Conservation (phyloP, 352 stramenopile genomes). For the Globisporangium radiosum region DNA sequence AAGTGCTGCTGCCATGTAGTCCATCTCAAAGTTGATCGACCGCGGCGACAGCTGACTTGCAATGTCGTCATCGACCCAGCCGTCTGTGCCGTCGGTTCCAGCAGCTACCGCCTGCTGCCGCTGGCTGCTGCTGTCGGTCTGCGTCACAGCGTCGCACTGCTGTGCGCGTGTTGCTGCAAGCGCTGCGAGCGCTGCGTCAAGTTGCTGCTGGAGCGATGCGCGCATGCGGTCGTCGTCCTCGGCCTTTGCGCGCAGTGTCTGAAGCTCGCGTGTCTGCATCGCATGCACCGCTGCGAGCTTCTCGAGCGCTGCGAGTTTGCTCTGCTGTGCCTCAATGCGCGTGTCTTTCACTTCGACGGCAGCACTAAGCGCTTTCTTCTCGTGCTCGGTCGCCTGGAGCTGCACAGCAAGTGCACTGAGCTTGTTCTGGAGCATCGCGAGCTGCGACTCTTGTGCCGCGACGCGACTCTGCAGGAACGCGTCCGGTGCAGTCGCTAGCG, state of each 20-base stretch:
- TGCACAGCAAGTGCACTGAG: conserved; percentile 54
- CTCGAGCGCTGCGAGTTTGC: conserved; percentile 59
- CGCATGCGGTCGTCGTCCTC: conserved; percentile 44
- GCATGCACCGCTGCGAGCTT: conserved; percentile 44
- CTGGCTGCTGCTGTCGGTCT: conserved; percentile 36
- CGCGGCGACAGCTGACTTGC: conserved; percentile 24
- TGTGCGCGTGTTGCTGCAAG: conserved; percentile 8
- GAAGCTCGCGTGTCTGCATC: conserved; percentile 39
- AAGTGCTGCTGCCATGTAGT: conserved; percentile 19
- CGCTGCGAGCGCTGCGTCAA: conserved; percentile 16
- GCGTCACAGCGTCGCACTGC: conserved; percentile 22
- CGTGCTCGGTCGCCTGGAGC: conserved; percentile 54
- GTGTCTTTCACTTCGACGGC: conserved; percentile 71
- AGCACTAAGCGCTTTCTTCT: conserved; percentile 46
- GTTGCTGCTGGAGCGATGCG: conserved; percentile 32
- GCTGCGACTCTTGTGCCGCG: conserved; percentile 57
- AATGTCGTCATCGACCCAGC: conserved; percentile 12
- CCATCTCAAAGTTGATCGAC: conserved; percentile 19
- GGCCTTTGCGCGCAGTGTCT: conserved; percentile 32
- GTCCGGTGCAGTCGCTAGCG: neutral
- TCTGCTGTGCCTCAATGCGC: conserved; percentile 61
- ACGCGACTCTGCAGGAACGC: conserved; percentile 58
- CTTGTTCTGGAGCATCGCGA: conserved; percentile 67
- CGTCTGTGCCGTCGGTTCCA: neutral
- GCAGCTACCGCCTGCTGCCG: conserved; percentile 10